Percentiles rank a stretch among this genome's conserved stretches.
Conservation (phyloP, 176 grass and related monocot species). For the Oryza coarctata region DNA sequence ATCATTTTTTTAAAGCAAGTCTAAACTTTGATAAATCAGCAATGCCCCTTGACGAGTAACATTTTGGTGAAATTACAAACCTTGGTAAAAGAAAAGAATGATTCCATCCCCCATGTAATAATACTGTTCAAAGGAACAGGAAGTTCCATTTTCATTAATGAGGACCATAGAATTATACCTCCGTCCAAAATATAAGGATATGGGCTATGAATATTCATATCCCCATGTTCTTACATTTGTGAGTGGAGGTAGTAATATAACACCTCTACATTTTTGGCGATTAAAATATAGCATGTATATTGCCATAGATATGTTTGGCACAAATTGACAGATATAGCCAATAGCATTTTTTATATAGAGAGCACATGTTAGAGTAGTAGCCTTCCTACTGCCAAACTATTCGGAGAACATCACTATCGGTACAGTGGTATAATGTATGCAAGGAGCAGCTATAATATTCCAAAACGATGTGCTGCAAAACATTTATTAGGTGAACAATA, state of each 20-base stretch:
- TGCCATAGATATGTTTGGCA: background rate
- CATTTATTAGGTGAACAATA: background rate
- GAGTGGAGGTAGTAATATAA: too few species aligned
- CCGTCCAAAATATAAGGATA: too few species aligned
- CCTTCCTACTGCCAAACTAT: background rate
- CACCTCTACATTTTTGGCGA: background rate
- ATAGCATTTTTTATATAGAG: background rate
- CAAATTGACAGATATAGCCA: background rate
- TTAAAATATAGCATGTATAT: background rate
- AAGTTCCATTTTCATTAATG: background rate
- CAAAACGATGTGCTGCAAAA: background rate
- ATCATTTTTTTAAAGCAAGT: background rate
- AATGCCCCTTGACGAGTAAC: background rate
- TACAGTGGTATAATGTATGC: constrained; percentile 7
- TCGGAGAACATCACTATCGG: background rate
- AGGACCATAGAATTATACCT: background rate
- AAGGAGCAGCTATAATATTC: background rate
- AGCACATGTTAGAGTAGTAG: background rate
- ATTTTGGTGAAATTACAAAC: background rate
- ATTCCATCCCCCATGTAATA: background rate
- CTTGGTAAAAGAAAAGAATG: background rate
- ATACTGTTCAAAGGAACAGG: background rate
- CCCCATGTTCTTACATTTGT: too few species aligned
- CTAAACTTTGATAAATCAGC: background rate
- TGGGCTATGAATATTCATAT: too few species aligned